Evolutionary conservation across 2,329 filamentous ascomycete genomes (phyloP).

Genomic region (Colletotrichum eremochloae): DNA sequence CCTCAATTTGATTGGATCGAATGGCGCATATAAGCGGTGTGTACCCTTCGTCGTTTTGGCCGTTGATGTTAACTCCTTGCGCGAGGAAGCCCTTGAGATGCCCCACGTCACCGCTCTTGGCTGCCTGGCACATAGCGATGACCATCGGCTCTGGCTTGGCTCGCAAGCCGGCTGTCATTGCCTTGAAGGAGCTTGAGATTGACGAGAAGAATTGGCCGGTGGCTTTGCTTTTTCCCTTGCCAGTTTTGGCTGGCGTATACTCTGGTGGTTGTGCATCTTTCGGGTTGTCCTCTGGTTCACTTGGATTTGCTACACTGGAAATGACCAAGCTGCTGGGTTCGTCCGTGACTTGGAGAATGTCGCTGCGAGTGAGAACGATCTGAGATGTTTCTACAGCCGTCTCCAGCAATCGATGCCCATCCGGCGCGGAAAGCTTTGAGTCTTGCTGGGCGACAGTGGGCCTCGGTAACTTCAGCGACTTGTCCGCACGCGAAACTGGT

Average conservation of each 20-base stretch:
- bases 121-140: constrained; percentile 53
- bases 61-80: constrained; percentile 54
- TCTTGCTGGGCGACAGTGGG: constrained; percentile 33
- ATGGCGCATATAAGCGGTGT: constrained; percentile 53
- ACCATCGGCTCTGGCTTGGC: constrained; percentile 55
- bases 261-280: constrained; percentile 10
- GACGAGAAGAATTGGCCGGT: constrained; percentile 46
- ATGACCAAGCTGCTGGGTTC: constrained; percentile 5
- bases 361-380: constrained; percentile 20
- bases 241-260: neutral
- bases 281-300: neutral
- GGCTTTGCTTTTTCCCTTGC: constrained; percentile 39
- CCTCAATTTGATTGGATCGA: constrained; percentile 48
- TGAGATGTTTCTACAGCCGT: constrained; percentile 37
- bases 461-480: constrained; percentile 8
- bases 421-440: constrained; percentile 21
- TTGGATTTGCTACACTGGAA: neutral
- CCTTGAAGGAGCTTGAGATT: constrained; percentile 52
- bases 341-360: constrained; percentile 5
- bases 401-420: constrained; percentile 30
- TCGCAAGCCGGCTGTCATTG: constrained; percentile 50
- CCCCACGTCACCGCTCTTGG: constrained; percentile 49
- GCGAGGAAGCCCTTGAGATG: constrained; percentile 51
- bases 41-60: constrained; percentile 53
- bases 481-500: neutral